Conservation (phyloP, 2,329 filamentous ascomycete species). For the Ophiostoma sp. region DNA sequence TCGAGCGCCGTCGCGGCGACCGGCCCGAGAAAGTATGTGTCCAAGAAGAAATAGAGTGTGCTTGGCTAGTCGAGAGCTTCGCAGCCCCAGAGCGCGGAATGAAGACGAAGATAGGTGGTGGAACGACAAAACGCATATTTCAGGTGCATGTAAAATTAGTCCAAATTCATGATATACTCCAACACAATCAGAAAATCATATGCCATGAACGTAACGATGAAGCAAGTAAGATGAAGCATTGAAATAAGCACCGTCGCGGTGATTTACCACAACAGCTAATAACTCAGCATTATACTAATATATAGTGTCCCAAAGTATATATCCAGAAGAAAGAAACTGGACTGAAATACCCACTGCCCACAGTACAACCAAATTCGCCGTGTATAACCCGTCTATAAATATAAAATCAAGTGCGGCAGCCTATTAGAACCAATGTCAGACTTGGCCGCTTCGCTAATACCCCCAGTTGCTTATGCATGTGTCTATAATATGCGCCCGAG, state of each 20-base stretch:
- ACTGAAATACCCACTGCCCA: background rate
- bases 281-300: background rate
- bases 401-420: background rate
- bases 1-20: slow-evolving; percentile 18
- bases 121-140: background rate
- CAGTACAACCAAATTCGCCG: slow-evolving; percentile 17
- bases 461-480: slow-evolving; percentile 7
- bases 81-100: background rate
- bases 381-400: slow-evolving; percentile 14
- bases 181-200: background rate
- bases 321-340: background rate
- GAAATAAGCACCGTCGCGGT: background rate
- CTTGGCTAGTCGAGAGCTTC: background rate
- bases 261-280: background rate
- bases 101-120: background rate
- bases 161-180: background rate
- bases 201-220: background rate
- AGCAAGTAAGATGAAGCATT: background rate
- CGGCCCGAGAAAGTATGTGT: slow-evolving; percentile 13
- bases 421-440: background rate
- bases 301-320: background rate
- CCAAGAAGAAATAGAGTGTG: slow-evolving; percentile 18
- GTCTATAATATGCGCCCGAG: slow-evolving; percentile 2
- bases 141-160: background rate
- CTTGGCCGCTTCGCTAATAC: slow-evolving; percentile 5